Evolutionary conservation across 345 rosid species (phyloP), one percentile per base, ranked within the genome.

Genomic region (Aegle marmelos): DNA sequence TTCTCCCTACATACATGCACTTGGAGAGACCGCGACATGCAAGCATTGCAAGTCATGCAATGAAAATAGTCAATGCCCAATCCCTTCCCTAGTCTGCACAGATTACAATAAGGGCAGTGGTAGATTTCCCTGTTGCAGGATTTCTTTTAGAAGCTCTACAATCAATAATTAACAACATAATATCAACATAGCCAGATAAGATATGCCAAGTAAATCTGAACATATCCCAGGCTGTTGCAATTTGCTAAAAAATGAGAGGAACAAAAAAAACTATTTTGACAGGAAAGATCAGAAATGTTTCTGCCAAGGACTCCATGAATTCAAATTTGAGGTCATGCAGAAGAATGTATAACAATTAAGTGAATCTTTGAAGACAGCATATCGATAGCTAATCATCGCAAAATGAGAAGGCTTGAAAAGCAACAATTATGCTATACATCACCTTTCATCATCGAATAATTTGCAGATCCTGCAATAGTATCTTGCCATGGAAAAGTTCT

Each of bases 1-100:
- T 90, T 91, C 70, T 93, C 90, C 74, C 90, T 83, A 82, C 97
- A 93, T 73, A 78, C 56, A 69, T 94, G 98, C 53, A 76, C 82
- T 6, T 74, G 78, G 56, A 93, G 86, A 70, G 88, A 81, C 70
- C 65, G 59, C 25, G 93, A 79, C 97, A 94, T 88, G 84, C 98
- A 93, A 72, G 91, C 97, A 79, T 94, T 93, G 91, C 98, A 92
- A 57, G 83, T 90, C 97, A 94, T 93, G 89, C 98, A 93, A 77
- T 93, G 97, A 65, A 91, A 93, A 80, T 88, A 93, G 76, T 91
- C 92, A 68, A 90, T 80, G 53, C 92, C 96, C 77, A 94, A 86
- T 73, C 97, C 97, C 86, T 90, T 91, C 77, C 98, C 98, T 14
- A 94, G 72, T 61, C 96, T 88, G 78, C 98, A 94, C 71, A 94